Conservation (phyloP, 805 yeast genomes). For the Saccharomycopsis fibuligera region DNA sequence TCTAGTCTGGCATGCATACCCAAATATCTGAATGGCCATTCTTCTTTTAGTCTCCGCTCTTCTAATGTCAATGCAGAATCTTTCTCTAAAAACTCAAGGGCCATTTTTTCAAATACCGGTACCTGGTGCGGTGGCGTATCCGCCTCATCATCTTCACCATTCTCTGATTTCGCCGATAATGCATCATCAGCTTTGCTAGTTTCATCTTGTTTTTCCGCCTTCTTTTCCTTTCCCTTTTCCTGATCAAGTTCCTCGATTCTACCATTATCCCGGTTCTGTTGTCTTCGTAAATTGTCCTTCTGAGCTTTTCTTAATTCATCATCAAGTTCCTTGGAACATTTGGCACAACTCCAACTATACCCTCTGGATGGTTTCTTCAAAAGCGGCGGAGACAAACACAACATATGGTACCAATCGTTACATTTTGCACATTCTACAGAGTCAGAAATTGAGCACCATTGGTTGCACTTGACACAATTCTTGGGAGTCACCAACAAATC, state of each 20-base stretch:
- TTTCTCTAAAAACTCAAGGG: conserved; percentile 43
- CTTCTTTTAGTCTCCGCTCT: conserved; percentile 51
- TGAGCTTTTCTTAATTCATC: conserved; percentile 26
- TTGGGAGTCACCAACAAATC: conserved; percentile 58
- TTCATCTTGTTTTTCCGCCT: too few relatives aligned
- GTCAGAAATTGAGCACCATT: conserved; percentile 75
- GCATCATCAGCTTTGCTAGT: background rate
- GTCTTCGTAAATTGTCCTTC: background rate
- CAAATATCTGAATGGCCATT: conserved; percentile 76
- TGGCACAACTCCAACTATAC: conserved; percentile 85
- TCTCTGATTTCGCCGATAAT: background rate
- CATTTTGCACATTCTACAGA: conserved; percentile 81
- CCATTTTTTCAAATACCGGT: conserved; percentile 53
- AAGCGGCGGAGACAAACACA: conserved; percentile 82
- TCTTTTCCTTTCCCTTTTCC: background rate
- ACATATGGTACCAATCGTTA: conserved; percentile 62
- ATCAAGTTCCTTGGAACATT: conserved; percentile 59
- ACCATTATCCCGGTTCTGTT: background rate
- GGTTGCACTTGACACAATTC: conserved; percentile 70
- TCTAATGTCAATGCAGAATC: conserved; percentile 38
- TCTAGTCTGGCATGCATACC: conserved; percentile 71
- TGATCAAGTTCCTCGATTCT: background rate
- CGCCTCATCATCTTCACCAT: background rate
- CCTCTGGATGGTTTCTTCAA: conserved; percentile 76
- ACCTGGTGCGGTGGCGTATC: conserved; percentile 22